Base-by-base conservation (phyloP, 2,329 filamentous ascomycete species). In the Botrytis tulipae region DNA sequence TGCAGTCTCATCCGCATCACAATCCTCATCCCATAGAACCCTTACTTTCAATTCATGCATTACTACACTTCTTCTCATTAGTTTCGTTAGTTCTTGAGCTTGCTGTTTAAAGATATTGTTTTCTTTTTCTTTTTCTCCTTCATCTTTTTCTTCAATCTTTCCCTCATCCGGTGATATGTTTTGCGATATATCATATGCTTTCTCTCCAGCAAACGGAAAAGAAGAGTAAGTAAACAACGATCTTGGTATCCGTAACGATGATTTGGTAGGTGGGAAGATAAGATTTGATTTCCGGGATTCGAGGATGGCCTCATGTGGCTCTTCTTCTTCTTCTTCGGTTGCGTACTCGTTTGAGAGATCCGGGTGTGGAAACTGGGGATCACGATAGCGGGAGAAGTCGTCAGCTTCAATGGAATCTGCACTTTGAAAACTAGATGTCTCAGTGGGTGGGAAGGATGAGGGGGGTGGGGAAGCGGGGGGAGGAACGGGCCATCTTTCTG, bases 31-130 rank as follows among this genome's bases (percentile, higher is more conserved):
- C 57, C 67, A 72, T 46, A 9, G 32, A 46, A 42, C 44, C 46
- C 54, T 62, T 46, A 40, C 69, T 18, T 20, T 60, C 40, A 48
- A 54, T 42, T 80, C 79, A 68, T 78, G 72, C n/a, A 75, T 16
- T 5, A 68, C 40, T 0, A 81, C 46, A 71, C 79, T 80, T 60
- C 79, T 76, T 48, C 76, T 70, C 77, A 81, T 78, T 2, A 80
- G 35, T 1, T 16, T 35, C 0, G 67, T 73, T 59, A 81, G 72
- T 59, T 79, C 75, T 16, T 75, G 57, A 3, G 79, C 77, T 73
- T 81, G 80, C 1, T 37, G 20, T 4, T 42, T 32, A 2, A 74
- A 72, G 1, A 68, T 63, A 20, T 73, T n/a, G 14, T n/a, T 3
- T 40, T 40, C 22, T 35, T n/a, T 3, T 40, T 40, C 22, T 35